Base-by-base conservation (phyloP, 2,329 filamentous ascomycete species). In the Scopulariopsis brevicaulis region DNA sequence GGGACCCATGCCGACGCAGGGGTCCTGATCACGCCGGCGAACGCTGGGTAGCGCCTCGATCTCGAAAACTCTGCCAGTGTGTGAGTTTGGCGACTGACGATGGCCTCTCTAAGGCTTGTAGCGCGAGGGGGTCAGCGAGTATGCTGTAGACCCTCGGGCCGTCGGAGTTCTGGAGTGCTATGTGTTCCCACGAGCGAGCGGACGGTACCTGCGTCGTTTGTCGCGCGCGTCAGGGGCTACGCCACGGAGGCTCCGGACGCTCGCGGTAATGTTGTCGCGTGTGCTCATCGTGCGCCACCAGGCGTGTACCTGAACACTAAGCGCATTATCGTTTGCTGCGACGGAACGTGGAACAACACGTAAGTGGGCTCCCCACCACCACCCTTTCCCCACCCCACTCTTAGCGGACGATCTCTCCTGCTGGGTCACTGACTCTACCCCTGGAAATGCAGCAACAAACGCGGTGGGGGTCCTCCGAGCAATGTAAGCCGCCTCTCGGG, bases 271-370 rank as follows among this genome's bases (percentile, higher is more conserved):
- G 25, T 54, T 15, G 32, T 55, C 35, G 53, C 43, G 12, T 55
- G 53, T 22, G 53, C 53, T 15, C 53, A 55, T 22, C 53, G 53
- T 20, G 53, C 22, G n/a, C 34, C 22, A 3, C 34, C 32, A n/a
- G 35, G 32, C 34, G 18, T 55, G 34, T 43, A 55, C 24, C 35
- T 22, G 34, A 55, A 55, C 53, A 55, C 34, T 40, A 56, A 56
- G 43, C 25, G 61, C 48, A 61, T 53, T 7, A 46, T 71, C 43
- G 63, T 71, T 51, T 73, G 70, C 59, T 72, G 69, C 37, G 71
- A 73, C 57, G 71, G 70, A 18, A 71, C 70, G 8, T 71, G 68
- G 70, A 70, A 69, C 56, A 62, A 63, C 56, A 61, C 63, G 59
- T 63, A 46, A 22, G 63, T 12, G 37, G 37, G 12, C 12, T 14